Base-by-base conservation (phyloP, 2,329 filamentous ascomycete species). In the Calonectria ilicicola region DNA sequence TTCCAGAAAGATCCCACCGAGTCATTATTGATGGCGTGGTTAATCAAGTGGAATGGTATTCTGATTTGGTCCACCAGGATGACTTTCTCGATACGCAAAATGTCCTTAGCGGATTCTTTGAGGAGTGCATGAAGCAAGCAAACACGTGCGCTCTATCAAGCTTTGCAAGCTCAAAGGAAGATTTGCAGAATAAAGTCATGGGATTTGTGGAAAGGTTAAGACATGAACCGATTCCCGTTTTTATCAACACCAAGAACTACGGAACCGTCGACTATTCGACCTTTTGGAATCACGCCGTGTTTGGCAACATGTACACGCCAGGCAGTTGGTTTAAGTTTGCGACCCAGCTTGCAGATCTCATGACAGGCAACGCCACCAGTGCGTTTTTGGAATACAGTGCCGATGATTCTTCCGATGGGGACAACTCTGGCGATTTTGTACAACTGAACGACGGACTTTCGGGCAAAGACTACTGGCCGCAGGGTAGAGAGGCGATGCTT, bases 51-150 rank as follows among this genome's bases (percentile, higher is more conserved):
- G 74, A 82, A 1, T 84, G 83, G 81, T 85, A 84, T 56, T 70
- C 76, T 10, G 67, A 74, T 1, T 72, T 68, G 3, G 72, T 82
- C 8, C 44, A 70, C 9, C 80, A 80, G 15, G 78, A 81, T 17
- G 79, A 82, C 23, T 80, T 82, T 3, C 64, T 68, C 5, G 81
- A 84, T 60, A 81, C 82, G 0, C 75, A 82, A 32, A 75, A 79
- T 5, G 78, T 81, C 2, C 67, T 85, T 14, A 72, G 78, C 10
- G 83, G 82, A 0, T 83, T 84, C 21, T 75, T 83, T 12, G 80
- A 82, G 4, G 81, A 84, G 66, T 85, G 83, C 67, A 69, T 81
- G 66, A 82, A 81, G 56, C 89, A 88, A 1, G 87, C 88, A 3
- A 74, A 84, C 6, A 82, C 80, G n/a, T 90, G 88, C 70, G 79